Conservation (phyloP, 495 filamentous ascomycete species). For the Lasiosphaeria hispida region DNA sequence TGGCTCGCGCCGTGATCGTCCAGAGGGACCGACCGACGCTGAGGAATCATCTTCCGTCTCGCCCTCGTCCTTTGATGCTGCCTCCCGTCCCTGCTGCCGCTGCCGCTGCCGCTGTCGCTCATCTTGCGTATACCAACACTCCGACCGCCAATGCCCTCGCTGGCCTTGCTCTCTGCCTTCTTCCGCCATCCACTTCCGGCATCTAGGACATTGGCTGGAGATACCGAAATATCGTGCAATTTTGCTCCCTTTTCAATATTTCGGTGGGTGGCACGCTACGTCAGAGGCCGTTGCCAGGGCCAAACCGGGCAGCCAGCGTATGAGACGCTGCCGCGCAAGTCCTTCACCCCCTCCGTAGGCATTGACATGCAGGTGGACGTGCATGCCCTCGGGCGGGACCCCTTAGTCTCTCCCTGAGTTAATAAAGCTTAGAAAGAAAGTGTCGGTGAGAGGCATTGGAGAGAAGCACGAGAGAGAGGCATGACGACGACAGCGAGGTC, state of each 20-base stretch:
- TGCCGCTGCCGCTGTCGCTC: slow-evolving; percentile 8
- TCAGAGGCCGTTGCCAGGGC: slow-evolving; percentile 26
- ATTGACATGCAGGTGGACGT: slow-evolving; percentile 23
- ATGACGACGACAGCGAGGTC: slow-evolving; percentile 18
- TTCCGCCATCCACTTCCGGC: slow-evolving; percentile 14
- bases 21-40: slow-evolving; percentile 9
- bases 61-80: background rate
- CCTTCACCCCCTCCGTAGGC: slow-evolving; percentile 19
- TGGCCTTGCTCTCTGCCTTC: slow-evolving; percentile 10
- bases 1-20: slow-evolving; percentile 4
- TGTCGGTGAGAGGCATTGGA: slow-evolving; percentile 31
- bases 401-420: background rate
- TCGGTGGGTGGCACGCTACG: slow-evolving; percentile 32
- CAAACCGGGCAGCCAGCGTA: slow-evolving; percentile 19
- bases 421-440: slow-evolving; percentile 16
- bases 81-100: slow-evolving; percentile 4
- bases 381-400: slow-evolving; percentile 15
- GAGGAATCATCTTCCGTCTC: slow-evolving; percentile 7
- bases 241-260: slow-evolving; percentile 20
- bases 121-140: too few relatives aligned
- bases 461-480: slow-evolving; percentile 14
- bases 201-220: slow-evolving; percentile 27
- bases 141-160: background rate
- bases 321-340: slow-evolving; percentile 29
- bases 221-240: slow-evolving; percentile 21